Conservation (phyloP, 768 basidiomycete genomes). For the Pleurotus salmoneostramineus region DNA sequence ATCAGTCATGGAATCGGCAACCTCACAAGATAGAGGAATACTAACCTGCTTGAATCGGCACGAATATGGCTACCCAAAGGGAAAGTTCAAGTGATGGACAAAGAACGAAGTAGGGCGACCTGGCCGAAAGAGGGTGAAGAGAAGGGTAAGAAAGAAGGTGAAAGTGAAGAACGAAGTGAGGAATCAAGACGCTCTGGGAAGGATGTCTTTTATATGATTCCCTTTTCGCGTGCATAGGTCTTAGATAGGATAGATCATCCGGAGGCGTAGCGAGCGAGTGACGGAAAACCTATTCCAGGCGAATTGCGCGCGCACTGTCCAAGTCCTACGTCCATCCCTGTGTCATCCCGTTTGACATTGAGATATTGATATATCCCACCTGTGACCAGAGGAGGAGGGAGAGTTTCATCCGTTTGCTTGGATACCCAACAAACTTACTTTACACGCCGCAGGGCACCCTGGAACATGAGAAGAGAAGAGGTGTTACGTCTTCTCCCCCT, state of each 20-base stretch:
- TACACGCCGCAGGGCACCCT: background rate
- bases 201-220: background rate
- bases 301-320: background rate
- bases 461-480: background rate
- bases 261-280: background rate
- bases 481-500: background rate
- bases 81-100: slow-evolving; percentile 5
- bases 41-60: slow-evolving; percentile 3
- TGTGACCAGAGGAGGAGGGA: background rate
- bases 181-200: background rate
- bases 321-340: background rate
- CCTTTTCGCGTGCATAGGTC: background rate
- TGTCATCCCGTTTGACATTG: background rate
- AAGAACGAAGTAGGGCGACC: slow-evolving; percentile 9
- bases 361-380: background rate
- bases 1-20: background rate
- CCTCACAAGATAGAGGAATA: background rate
- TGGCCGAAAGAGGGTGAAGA: slow-evolving; percentile 3
- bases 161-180: slow-evolving; percentile 7
- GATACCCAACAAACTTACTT: background rate
- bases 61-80: slow-evolving; percentile 3
- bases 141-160: background rate
- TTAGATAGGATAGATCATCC: background rate
- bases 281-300: background rate
- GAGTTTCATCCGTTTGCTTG: background rate